These are phyloP conservation scores for Apiospora saccharicola DNA, from an alignment of 2,329 filamentous ascomycete genomes.

Conservation along the genomic window DNA sequence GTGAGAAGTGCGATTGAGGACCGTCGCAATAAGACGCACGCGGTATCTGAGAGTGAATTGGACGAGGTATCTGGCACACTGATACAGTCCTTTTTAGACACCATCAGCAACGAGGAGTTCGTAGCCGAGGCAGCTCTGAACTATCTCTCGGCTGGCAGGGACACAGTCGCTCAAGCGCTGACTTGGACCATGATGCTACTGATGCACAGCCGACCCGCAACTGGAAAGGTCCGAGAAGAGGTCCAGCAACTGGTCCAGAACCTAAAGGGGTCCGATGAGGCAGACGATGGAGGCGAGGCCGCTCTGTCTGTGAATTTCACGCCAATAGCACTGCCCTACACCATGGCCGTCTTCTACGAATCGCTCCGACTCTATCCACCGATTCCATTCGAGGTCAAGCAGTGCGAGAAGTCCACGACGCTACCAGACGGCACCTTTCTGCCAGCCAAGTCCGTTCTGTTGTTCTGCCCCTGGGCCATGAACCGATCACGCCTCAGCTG, in stretches of 20 bases:
- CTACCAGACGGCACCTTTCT: constrained; percentile 69
- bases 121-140: constrained; percentile 72
- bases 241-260: constrained; percentile 39
- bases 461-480: constrained; percentile 72
- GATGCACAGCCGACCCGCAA: constrained; percentile 55
- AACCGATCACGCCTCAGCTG: constrained; percentile 64
- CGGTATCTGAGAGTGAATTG: constrained; percentile 40
- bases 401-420: constrained; percentile 58
- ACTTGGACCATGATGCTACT: constrained; percentile 71
- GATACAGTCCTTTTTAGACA: constrained; percentile 66
- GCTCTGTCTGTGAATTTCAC: constrained; percentile 47
- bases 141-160: constrained; percentile 69
- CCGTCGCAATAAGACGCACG: constrained; percentile 37
- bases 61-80: constrained; percentile 60
- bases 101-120: constrained; percentile 60
- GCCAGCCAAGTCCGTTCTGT: constrained; percentile 59
- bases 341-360: constrained; percentile 69
- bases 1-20: constrained; percentile 61
- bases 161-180: constrained; percentile 70
- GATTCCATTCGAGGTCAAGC: constrained; percentile 71
- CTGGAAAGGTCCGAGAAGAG: constrained; percentile 53
- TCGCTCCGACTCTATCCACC: constrained; percentile 68
- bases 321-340: constrained; percentile 58
- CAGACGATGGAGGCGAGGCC: constrained; percentile 4
- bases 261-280: constrained; percentile 23